Evolutionary conservation across 1,139 yeast species (phyloP).

Genomic region (Diutina rugosa): DNA sequence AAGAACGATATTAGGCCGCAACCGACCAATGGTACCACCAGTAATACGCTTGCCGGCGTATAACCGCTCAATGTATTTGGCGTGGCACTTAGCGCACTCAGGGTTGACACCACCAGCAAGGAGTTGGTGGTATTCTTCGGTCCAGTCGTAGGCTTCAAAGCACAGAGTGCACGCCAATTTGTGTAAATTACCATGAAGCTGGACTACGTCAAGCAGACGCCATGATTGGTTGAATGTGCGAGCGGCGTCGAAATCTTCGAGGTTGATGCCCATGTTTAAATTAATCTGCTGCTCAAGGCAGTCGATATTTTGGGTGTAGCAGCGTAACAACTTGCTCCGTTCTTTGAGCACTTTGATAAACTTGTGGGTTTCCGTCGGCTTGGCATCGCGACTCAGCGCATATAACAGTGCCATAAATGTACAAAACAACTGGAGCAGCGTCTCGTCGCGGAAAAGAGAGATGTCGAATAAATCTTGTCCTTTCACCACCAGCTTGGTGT

Average conservation of each 20-base stretch:
- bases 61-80: slow-evolving; percentile 38
- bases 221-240: slow-evolving; percentile 27
- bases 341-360: slow-evolving; percentile 58
- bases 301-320: slow-evolving; percentile 76
- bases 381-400: slow-evolving; percentile 46
- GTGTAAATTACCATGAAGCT: slow-evolving; percentile 82
- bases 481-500: slow-evolving; percentile 33
- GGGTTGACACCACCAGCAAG: slow-evolving; percentile 47
- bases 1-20: slow-evolving; percentile 64
- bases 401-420: slow-evolving; percentile 71
- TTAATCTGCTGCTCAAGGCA: slow-evolving; percentile 17
- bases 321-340: slow-evolving; percentile 57
- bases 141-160: slow-evolving; percentile 47
- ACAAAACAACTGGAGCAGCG: slow-evolving; percentile 58
- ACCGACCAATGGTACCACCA: slow-evolving; percentile 39
- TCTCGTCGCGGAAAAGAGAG: slow-evolving; percentile 50
- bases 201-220: slow-evolving; percentile 67
- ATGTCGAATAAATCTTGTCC: slow-evolving; percentile 85
- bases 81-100: slow-evolving; percentile 46
- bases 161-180: slow-evolving; percentile 65
- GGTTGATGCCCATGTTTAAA: slow-evolving; percentile 30
- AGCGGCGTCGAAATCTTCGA: slow-evolving; percentile 15
- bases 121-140: background rate
- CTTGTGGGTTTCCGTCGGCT: slow-evolving; percentile 74
- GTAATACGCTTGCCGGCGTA: slow-evolving; percentile 49